phyloP scores from a whole-genome alignment of 2,329 filamentous ascomycete species.

The Pseudogymnoascus sp. region DNA sequence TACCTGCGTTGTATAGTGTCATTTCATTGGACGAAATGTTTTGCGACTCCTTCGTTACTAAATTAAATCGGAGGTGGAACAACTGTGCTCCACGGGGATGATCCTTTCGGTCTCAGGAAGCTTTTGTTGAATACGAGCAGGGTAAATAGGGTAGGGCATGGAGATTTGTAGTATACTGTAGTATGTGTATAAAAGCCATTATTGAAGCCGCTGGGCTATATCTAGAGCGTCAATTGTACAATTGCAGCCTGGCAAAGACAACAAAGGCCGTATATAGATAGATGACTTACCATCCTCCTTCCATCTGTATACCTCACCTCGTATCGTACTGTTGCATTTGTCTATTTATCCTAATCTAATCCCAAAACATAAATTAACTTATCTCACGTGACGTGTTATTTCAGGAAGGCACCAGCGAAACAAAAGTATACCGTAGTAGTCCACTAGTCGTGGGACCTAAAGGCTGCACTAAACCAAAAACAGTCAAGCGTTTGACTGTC shows the following conservation, averaged over 20 bases:
- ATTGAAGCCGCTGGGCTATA: neutral
- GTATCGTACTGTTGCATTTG: neutral
- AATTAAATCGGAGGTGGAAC: constrained; percentile 4
- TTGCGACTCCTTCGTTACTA: neutral
- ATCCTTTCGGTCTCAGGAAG: neutral
- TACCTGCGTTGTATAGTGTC: neutral
- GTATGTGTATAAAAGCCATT: neutral
- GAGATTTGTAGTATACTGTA: neutral
- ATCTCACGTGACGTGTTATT: neutral
- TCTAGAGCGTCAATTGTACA: neutral
- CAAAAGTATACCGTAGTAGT: neutral
- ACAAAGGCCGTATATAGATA: neutral
- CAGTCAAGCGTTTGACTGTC: neutral
- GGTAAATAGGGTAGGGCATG: neutral
- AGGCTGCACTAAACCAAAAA: neutral
- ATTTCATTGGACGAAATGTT: neutral
- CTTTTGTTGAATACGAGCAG: neutral
- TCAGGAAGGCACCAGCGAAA: neutral
- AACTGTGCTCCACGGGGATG: neutral
- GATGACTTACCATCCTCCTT: too few species aligned
- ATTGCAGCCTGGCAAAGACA: neutral
- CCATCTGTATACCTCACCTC: too few species aligned
- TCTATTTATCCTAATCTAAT: neutral
- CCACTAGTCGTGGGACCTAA: neutral
- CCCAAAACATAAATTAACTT: neutral